Percentiles rank a stretch among this genome's conserved stretches.
These are phyloP conservation scores for Pneumocystis sp. DNA, from an alignment of 1,139 yeast species.

Conservation along the genomic window DNA sequence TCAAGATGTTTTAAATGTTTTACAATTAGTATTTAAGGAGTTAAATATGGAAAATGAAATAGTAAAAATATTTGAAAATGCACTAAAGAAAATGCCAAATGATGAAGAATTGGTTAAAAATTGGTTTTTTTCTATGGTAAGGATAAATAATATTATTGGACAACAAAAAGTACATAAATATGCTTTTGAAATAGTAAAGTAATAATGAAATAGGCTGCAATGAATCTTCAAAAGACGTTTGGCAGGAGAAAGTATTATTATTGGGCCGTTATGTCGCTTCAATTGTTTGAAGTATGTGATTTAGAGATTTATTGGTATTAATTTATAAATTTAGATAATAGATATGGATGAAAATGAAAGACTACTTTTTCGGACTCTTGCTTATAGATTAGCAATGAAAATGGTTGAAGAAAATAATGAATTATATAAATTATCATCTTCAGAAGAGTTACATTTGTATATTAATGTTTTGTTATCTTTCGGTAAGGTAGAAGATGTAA, in stretches of 20 bases:
- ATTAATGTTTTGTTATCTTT: conserved; percentile 6
- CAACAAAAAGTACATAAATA: background rate
- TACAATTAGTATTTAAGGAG: background rate
- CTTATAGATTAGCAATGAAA: background rate
- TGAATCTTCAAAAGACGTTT: background rate
- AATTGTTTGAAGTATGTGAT: background rate
- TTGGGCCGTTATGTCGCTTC: background rate
- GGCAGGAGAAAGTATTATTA: background rate
- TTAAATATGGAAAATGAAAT: background rate
- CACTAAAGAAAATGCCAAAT: background rate
- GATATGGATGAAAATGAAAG: background rate
- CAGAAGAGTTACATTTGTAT: conserved; percentile 11
- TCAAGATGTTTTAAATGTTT: background rate
- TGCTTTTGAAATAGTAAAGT: background rate
- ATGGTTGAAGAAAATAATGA: background rate
- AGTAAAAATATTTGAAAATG: background rate
- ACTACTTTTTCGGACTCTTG: background rate
- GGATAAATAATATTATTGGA: background rate
- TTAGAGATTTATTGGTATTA: background rate
- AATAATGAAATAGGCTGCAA: background rate
- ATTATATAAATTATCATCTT: background rate
- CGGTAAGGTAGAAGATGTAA: conserved; percentile 2
- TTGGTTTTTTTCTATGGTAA: conserved; percentile 2
- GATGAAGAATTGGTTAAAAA: background rate
- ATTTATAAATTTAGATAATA: background rate